Percentiles rank a stretch among this genome's conserved stretches.
These are phyloP conservation scores for Clitoria ternatea DNA, from an alignment of 306 rosid genomes.

Conservation along the genomic window DNA sequence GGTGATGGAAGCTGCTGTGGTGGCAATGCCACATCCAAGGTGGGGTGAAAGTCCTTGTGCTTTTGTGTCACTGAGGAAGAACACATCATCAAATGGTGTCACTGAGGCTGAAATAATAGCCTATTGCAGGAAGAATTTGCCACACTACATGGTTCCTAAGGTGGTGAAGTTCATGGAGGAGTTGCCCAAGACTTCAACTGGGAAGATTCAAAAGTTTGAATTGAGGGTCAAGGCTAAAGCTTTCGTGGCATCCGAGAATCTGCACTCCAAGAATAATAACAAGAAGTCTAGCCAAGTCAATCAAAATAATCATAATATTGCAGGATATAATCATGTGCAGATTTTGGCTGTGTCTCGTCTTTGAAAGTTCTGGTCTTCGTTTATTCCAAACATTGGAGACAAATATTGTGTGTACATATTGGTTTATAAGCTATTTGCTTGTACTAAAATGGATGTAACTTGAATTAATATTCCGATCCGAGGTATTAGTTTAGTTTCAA, in stretches of 20 bases:
- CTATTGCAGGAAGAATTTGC: conserved; percentile 37
- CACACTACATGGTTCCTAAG: conserved; percentile 48
- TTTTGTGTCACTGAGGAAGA: conserved; percentile 40
- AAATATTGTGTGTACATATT: conserved; percentile 6
- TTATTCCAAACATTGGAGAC: background rate
- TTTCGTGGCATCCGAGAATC: conserved; percentile 18
- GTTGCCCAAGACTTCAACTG: conserved; percentile 41
- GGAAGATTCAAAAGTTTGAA: conserved; percentile 41
- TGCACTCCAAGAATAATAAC: background rate
- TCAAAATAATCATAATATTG: background rate
- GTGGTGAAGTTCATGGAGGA: conserved; percentile 40
- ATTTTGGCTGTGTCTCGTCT: conserved; percentile 59
- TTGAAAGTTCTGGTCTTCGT: conserved; percentile 9
- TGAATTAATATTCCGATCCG: background rate
- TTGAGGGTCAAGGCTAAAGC: conserved; percentile 34
- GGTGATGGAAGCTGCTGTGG: conserved; percentile 82
- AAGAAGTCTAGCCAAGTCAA: background rate
- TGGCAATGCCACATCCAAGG: conserved; percentile 80
- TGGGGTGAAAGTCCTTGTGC: conserved; percentile 99
- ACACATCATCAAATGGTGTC: background rate
- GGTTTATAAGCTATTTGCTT: background rate
- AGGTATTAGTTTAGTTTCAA: background rate
- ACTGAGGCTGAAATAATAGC: conserved; percentile 31
- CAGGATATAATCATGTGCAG: conserved; percentile 6
- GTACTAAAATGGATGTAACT: background rate